Percentiles rank a stretch among this genome's conserved stretches.
phyloP scores from a whole-genome alignment of 495 filamentous ascomycete species.

The Amniculicola lignicola region DNA sequence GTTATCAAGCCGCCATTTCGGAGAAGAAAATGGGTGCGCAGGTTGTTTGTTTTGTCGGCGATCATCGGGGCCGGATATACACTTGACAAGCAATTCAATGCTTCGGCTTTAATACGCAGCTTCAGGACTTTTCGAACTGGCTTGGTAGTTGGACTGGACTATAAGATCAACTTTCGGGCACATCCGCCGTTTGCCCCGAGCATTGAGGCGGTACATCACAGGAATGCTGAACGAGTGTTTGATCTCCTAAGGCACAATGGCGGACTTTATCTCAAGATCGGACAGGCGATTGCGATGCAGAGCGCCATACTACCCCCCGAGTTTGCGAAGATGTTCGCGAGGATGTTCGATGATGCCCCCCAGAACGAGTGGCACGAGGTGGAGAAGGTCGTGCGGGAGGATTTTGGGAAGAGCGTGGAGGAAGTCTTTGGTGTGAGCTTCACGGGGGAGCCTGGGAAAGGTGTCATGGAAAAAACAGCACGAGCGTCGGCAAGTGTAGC shows the following conservation, averaged over 20 bases:
- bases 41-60: constrained; percentile 62
- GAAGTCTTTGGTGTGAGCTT: constrained; percentile 90
- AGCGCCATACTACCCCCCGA: constrained; percentile 86
- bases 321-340: constrained; percentile 90
- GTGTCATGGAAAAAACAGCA: constrained; percentile 83
- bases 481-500: constrained; percentile 88
- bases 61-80: constrained; percentile 59
- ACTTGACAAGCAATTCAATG: constrained; percentile 70
- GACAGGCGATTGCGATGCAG: constrained; percentile 98
- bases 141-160: constrained; percentile 80
- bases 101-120: constrained; percentile 73
- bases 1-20: constrained; percentile 55
- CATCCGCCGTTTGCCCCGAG: constrained; percentile 65
- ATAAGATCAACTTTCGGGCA: constrained; percentile 92
- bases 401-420: constrained; percentile 75
- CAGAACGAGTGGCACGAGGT: constrained; percentile 91
- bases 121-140: constrained; percentile 75
- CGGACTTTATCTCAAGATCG: constrained; percentile 94
- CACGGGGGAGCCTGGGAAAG: constrained; percentile 59
- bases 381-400: constrained; percentile 79
- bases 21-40: constrained; percentile 68
- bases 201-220: constrained; percentile 69
- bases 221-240: constrained; percentile 78
- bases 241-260: constrained; percentile 79
- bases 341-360: constrained; percentile 97